phyloP scores from a whole-genome alignment of 2,329 filamentous ascomycete species.

The Xylaria digitata region DNA sequence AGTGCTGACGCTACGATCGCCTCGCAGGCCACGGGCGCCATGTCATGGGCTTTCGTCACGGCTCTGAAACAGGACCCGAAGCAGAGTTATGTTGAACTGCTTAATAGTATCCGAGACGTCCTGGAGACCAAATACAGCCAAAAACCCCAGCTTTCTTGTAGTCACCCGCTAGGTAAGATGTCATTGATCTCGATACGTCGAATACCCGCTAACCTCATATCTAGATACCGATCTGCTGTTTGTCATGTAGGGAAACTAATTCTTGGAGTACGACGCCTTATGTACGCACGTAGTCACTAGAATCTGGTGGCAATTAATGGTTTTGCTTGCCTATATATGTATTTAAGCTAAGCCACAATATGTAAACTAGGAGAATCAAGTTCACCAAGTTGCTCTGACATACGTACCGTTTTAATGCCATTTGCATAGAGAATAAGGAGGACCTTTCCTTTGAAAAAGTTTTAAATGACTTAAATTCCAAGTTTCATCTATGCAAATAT shows the following conservation, averaged over 20 bases:
- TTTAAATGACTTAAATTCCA: no score
- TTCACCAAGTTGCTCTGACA: background rate
- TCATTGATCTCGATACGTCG: constrained; percentile 15
- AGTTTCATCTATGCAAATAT: no score
- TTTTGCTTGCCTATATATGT: constrained; percentile 47
- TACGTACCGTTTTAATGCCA: no score
- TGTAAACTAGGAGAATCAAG: background rate
- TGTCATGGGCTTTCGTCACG: constrained; percentile 97
- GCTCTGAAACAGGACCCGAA: constrained; percentile 96
- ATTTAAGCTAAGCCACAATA: background rate
- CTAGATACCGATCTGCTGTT: constrained; percentile 72
- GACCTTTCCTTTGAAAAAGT: no score
- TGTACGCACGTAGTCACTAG: background rate
- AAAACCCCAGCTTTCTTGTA: constrained; percentile 96
- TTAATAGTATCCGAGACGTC: constrained; percentile 97
- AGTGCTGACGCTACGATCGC: constrained; percentile 93
- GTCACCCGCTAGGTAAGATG: constrained; percentile 89
- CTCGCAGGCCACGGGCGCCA: constrained; percentile 92
- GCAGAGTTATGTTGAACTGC: constrained; percentile 95
- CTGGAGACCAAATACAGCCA: constrained; percentile 88
- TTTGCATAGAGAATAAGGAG: no score
- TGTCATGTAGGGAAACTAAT: constrained; percentile 61
- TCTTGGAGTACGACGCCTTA: background rate
- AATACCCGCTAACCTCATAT: constrained; percentile 36
- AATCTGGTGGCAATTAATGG: constrained; percentile 39